Percentiles rank a stretch among this genome's conserved stretches.
phyloP scores from a whole-genome alignment of 148 eudicot genomes.

The Simmondsia chinensis region DNA sequence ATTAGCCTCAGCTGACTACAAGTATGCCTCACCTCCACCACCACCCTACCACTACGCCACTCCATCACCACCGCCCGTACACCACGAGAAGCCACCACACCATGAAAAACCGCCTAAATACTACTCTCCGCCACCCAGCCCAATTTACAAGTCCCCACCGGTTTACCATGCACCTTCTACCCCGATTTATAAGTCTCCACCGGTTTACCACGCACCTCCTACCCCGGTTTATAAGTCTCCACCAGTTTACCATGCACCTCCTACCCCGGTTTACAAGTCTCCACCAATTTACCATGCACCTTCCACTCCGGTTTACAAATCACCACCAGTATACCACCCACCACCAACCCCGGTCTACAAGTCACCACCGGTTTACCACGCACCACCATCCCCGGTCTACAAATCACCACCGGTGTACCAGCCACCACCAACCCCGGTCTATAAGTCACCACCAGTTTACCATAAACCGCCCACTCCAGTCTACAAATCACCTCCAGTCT shows the following conservation, averaged over 20 bases:
- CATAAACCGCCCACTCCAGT: constrained; percentile 14
- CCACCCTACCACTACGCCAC: constrained; percentile 17
- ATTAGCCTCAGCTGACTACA: constrained; percentile 25
- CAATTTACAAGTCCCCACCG: constrained; percentile 12
- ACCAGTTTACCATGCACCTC: too few species aligned
- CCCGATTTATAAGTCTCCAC: constrained; percentile 15
- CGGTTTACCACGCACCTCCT: constrained; percentile 9
- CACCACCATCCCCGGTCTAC: constrained; percentile 11
- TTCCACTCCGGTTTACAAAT: constrained; percentile 8
- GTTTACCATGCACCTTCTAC: constrained; percentile 15
- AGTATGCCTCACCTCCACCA: constrained; percentile 30
- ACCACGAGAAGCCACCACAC: constrained; percentile 5
- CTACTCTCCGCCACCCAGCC: constrained; percentile 14
- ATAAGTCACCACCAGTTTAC: neutral
- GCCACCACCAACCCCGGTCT: too few species aligned
- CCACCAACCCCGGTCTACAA: constrained; percentile 8
- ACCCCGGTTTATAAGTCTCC: constrained; percentile 20
- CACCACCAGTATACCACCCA: constrained; percentile 9
- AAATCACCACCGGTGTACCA: constrained; percentile 4
- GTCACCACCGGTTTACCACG: constrained; percentile 10
- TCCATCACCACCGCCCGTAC: constrained; percentile 21
- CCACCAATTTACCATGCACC: too few species aligned
- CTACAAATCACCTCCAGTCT: constrained; percentile 14
- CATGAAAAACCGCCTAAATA: constrained; percentile 11
- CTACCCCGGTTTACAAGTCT: constrained; percentile 8